Evolutionary conservation across 2,329 filamentous ascomycete genomes (phyloP), one percentile per base, ranked within the genome.

Genomic region (Diaporthe sp.): DNA sequence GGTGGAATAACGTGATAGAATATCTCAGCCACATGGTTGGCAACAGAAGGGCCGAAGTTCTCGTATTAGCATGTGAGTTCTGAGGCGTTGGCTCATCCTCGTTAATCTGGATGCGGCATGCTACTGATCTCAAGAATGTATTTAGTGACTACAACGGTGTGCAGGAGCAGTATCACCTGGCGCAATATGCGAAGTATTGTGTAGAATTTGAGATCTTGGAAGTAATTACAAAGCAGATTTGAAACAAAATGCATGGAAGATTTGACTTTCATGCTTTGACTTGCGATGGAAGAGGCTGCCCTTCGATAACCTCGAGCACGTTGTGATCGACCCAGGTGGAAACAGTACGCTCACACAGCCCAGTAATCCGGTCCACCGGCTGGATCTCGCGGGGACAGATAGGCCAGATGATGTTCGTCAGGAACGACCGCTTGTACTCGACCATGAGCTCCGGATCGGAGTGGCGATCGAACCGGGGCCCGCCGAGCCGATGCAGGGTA

Each of bases 291-390:
- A 28, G 15, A 6, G 52, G 52, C 52, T 54, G 52, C 8, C 52
- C 52, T 54, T 54, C 52, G 61, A 77, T 73, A 13, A 70, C 47
- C 40, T 84, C 82, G 75, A 85, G 80, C 17, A 83, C 81, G 75
- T 81, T 81, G 69, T 85, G 84, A 58, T 85, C 83, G 30, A 81
- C 73, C 72, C 78, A 84, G 3, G 82, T 77, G 4, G 84, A 82
- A 33, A 84, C 79, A 3, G 82, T 80, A 19, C 83, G 79, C 74
- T 82, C 81, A 47, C 80, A 81, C 61, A 85, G 68, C 1, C 76
- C 75, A 3, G 75, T 78, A 7, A 85, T 78, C 1, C 83, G 79
- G 76, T 85, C 83, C 73, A 82, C 81, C 12, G 77, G 79, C 78
- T 85, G 83, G 33, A 85, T 75, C 69, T 68, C 79, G 38, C 77